Conservation (phyloP, 306 rosid species). For the Argentina anserina region DNA sequence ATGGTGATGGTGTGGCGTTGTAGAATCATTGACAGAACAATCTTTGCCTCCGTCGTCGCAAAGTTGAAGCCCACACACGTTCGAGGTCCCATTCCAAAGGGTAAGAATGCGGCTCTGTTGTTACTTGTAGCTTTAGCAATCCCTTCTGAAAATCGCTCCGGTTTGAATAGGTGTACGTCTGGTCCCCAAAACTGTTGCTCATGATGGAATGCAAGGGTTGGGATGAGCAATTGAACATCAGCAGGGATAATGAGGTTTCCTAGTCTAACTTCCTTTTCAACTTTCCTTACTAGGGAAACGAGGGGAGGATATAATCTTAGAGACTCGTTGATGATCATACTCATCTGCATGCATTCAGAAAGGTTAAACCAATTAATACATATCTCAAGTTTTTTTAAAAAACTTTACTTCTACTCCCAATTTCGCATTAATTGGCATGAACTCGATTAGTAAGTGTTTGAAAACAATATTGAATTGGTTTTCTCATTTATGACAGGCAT, state of each 20-base stretch:
- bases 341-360: conserved; percentile 10
- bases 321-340: conserved; percentile 14
- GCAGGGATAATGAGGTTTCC: conserved; percentile 19
- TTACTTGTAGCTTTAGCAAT: conserved; percentile 13
- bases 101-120: conserved; percentile 6
- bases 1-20: conserved; percentile 20
- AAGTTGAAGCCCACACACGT: conserved; percentile 20
- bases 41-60: conserved; percentile 15
- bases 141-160: conserved; percentile 19
- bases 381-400: not conserved
- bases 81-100: conserved; percentile 10
- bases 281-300: not conserved
- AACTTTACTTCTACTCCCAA: not conserved
- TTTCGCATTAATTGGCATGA: too few species aligned
- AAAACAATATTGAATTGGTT: not conserved
- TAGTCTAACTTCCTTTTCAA: conserved; percentile 5
- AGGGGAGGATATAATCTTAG: conserved; percentile 20
- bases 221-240: not conserved
- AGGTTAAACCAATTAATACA: not conserved
- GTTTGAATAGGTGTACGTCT: conserved; percentile 11
- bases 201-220: conserved; percentile 17
- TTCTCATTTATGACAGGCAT: too few species aligned
- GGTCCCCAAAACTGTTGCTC: conserved; percentile 20
- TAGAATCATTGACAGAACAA: conserved; percentile 24
- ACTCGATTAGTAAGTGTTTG: not conserved